phyloP scores from a whole-genome alignment of 2,329 filamentous ascomycete genomes.

The Neofusicoccum cordaticola region DNA sequence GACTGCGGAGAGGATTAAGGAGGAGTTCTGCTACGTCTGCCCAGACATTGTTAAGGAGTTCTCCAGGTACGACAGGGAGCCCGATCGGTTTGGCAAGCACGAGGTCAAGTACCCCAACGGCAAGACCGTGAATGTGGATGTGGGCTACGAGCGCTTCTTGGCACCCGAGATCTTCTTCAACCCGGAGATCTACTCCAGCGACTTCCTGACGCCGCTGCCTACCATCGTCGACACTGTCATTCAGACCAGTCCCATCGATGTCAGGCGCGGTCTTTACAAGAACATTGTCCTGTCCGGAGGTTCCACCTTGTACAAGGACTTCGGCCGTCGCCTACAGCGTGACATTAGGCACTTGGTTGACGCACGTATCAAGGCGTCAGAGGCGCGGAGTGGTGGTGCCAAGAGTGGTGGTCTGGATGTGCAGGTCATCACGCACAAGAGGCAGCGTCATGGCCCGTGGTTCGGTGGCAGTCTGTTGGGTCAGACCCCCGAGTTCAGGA shows the following conservation, averaged over 20 bases:
- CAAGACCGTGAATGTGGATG: conserved; percentile 79
- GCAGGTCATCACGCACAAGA: conserved; percentile 94
- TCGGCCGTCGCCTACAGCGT: conserved; percentile 89
- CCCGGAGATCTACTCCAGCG: conserved; percentile 97
- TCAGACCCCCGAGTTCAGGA: conserved; percentile 96
- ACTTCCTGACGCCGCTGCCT: conserved; percentile 93
- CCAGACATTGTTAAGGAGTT: conserved; percentile 99
- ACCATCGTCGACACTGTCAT: conserved; percentile 95
- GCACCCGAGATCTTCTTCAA: conserved; percentile 99
- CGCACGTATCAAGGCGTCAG: conserved; percentile 85
- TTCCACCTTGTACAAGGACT: conserved; percentile 97
- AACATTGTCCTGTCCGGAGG: conserved; percentile 98
- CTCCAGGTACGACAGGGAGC: conserved; percentile 86
- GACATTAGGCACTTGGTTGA: conserved; percentile 97
- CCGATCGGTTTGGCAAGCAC: conserved; percentile 84
- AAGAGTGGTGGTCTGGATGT: conserved; percentile 94
- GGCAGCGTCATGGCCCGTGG: conserved; percentile 96
- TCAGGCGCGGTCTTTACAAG: conserved; percentile 96
- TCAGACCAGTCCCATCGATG: conserved; percentile 95
- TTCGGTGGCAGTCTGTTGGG: conserved; percentile 95
- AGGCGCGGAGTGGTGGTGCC: conserved; percentile 85
- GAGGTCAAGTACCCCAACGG: conserved; percentile 83
- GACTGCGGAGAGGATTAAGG: conserved; percentile 97
- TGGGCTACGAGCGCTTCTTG: conserved; percentile 96
- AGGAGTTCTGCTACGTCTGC: conserved; percentile 97